These are phyloP conservation scores for Xerocomellus chrysenteron DNA, from an alignment of 768 basidiomycete genomes.

Conservation along the genomic window DNA sequence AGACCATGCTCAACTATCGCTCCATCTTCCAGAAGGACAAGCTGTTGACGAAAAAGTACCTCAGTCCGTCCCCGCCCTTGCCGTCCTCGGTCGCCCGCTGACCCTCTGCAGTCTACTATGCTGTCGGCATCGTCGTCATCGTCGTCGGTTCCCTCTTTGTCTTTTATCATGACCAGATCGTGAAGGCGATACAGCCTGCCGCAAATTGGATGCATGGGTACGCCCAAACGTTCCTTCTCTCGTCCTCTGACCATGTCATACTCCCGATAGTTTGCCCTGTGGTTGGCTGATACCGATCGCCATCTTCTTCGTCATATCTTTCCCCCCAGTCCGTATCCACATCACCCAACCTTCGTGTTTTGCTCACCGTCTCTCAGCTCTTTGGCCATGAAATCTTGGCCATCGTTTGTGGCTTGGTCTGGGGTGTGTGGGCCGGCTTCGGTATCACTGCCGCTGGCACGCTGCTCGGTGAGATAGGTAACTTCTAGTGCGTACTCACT, in stretches of 20 bases:
- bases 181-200: conserved; percentile 44
- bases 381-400: conserved; percentile 94
- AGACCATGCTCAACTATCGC: conserved; percentile 46
- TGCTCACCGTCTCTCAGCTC: conserved; percentile 43
- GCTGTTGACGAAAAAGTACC: conserved; percentile 56
- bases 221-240: conserved; percentile 1
- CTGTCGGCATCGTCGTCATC: conserved; percentile 46
- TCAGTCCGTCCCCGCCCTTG: conserved; percentile 42
- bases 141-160: conserved; percentile 53
- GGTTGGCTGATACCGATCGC: conserved; percentile 82
- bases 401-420: conserved; percentile 84
- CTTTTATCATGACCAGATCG: conserved; percentile 63
- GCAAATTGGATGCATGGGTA: conserved; percentile 47
- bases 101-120: conserved; percentile 44
- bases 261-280: conserved; percentile 41
- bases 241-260: background rate
- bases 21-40: conserved; percentile 45
- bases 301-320: conserved; percentile 80
- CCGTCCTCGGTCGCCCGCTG: background rate
- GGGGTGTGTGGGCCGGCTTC: conserved; percentile 87
- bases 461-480: conserved; percentile 82
- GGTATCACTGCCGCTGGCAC: conserved; percentile 84
- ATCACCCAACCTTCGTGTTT: background rate
- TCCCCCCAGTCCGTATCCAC: conserved; percentile 62
- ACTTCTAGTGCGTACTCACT: conserved; percentile 68